Evolutionary conservation across 768 basidiomycete species (phyloP).

Genomic region (Rhizopogon vulgaris): DNA sequence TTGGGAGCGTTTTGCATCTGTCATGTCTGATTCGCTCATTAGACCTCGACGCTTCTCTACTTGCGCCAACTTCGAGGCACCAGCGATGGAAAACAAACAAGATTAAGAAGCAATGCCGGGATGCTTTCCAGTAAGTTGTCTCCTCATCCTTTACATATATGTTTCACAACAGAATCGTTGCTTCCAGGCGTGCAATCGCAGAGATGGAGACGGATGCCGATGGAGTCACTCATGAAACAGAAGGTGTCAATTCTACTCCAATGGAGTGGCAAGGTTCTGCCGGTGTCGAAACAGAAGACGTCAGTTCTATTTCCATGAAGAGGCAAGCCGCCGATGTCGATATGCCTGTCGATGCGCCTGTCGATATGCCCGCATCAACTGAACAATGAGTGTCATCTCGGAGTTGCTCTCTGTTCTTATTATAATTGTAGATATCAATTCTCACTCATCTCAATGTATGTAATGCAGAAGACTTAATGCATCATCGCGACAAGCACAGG

Average conservation of each 20-base stretch:
- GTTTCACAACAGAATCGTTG: not conserved
- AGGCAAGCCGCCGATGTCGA: not conserved
- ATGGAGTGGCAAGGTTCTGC: not conserved
- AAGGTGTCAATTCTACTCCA: slow-evolving; percentile 1
- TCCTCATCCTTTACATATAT: not conserved
- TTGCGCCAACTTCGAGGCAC: slow-evolving; percentile 41
- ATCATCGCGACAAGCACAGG: no score
- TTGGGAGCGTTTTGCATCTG: not conserved
- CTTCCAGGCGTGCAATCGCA: slow-evolving; percentile 33
- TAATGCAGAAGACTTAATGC: no score
- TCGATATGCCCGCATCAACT: no score
- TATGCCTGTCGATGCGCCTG: no score
- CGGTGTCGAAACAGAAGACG: not conserved
- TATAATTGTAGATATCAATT: no score
- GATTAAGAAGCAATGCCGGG: slow-evolving; percentile 49
- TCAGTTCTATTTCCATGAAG: slow-evolving; percentile 1
- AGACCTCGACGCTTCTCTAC: slow-evolving; percentile 64
- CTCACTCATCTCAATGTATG: no score
- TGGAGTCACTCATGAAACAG: not conserved
- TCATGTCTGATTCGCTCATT: slow-evolving; percentile 1
- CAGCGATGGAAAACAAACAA: slow-evolving; percentile 57
- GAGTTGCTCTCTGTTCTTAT: not conserved
- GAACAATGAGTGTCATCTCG: not conserved
- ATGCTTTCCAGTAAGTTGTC: slow-evolving; percentile 54
- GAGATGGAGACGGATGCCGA: slow-evolving; percentile 41